phyloP scores from a whole-genome alignment of 2,329 filamentous ascomycete species.

The Arthroderma sp. region DNA sequence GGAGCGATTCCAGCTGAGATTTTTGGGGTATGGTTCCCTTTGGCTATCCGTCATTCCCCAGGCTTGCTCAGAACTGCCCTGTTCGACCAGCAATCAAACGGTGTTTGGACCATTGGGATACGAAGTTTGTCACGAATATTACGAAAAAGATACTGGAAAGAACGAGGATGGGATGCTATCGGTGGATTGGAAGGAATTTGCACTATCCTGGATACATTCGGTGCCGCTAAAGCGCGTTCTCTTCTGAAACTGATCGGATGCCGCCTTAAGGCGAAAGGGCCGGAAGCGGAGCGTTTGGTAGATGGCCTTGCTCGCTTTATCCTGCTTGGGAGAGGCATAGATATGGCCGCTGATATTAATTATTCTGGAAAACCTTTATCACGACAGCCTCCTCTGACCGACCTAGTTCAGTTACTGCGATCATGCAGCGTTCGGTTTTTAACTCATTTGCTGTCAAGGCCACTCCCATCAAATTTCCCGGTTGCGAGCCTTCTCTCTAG shows the following conservation, averaged over 20 bases:
- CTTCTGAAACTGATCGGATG: conserved; percentile 2
- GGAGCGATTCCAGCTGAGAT: conserved; percentile 4
- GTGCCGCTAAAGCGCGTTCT: not conserved
- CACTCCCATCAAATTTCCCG: not conserved
- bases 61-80: conserved; percentile 1
- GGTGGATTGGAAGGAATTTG: conserved; percentile 2
- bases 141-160: not conserved
- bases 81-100: conserved; percentile 1
- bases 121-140: not conserved
- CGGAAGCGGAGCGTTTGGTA: not conserved
- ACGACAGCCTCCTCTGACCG: not conserved
- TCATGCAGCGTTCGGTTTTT: conserved; percentile 4
- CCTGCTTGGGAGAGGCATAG: not conserved
- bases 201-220: conserved; percentile 2
- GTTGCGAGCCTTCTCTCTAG: not conserved
- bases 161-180: conserved; percentile 2
- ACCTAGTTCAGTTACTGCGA: not conserved
- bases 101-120: conserved; percentile 1
- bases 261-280: not conserved
- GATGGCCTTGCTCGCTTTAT: conserved; percentile 4
- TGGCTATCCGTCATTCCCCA: conserved; percentile 2
- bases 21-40: conserved; percentile 5
- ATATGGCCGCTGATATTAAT: not conserved
- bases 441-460: not conserved
- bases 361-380: too few relatives aligned